Base-by-base conservation (phyloP, 192 early-diverging fungal species). In the Glomus cerebriforme region DNA sequence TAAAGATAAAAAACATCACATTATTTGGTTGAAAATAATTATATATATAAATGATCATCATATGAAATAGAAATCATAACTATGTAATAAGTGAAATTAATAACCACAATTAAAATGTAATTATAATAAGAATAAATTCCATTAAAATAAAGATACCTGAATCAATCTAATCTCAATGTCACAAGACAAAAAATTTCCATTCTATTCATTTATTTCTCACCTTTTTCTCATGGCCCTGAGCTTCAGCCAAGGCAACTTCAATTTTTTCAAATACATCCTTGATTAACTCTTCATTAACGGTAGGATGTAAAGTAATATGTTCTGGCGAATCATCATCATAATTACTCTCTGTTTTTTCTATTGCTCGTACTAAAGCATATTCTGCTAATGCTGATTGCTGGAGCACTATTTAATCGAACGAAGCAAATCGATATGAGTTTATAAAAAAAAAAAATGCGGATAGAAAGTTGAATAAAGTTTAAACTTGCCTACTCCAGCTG, bases 401-500 rank as follows among this genome's bases (percentile, higher is more conserved):
- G 24, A 83, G 29, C 12, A 83, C 85, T 86, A 73, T 54, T 19
- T 12, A 63, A 58, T 37, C 12, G 12, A 43, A 22, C 24, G 19
- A 24, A 73, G 17, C 13, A 65, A 26, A 15, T 66, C 12, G n/a
- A n/a, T 64, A 7, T 47, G 2, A 35, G 9, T 39, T 47, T 9
- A 26, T 77, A 19, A 43, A 2, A 26, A n/a, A 58, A 73, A 27
- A 8, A 54, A 4, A 13, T 24, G 27, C 4, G 26, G 10, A 72
- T 31, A 26, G 4, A 26, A 13, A n/a, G n/a, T n/a, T 39, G 37
- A 66, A 24, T n/a, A 68, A 34, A 43, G 22, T 10, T 39, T 22
- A 68, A 6, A 68, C 31, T 19, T 68, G 86, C 89, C 88, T 72
- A 79, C 31, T 64, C 89, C 89, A 39, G 88, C 85, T 26, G 86